Percentiles rank a stretch among this genome's conserved stretches.
Evolutionary conservation across 208 protist genomes (phyloP).

Genomic region (Spongospora subterranea): DNA sequence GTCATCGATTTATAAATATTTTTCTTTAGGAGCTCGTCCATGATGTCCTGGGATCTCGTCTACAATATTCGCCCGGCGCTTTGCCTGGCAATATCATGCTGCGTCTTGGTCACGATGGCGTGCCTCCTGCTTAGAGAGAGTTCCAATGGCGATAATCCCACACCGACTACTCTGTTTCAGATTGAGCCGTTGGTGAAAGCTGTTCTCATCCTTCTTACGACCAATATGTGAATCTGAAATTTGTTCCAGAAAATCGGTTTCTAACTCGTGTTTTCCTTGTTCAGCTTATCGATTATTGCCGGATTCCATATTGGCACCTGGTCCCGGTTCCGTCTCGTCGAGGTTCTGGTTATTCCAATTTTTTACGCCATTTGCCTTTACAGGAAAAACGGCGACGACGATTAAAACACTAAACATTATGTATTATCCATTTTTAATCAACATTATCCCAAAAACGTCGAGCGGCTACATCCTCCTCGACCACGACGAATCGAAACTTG

Average conservation of each 20-base stretch:
- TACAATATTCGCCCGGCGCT: neutral
- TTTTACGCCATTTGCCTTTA: neutral
- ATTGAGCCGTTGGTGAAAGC: constrained; percentile 38
- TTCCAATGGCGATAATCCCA: neutral
- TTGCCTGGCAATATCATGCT: neutral
- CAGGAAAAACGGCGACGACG: neutral
- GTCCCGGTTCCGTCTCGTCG: neutral
- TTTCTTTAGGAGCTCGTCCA: neutral
- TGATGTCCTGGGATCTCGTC: neutral
- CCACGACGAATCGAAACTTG: neutral
- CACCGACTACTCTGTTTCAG: neutral
- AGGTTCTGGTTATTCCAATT: neutral
- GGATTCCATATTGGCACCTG: neutral
- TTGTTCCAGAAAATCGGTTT: neutral
- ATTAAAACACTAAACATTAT: constrained; percentile 1
- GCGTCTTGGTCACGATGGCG: neutral
- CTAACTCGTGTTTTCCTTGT: neutral
- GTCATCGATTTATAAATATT: neutral
- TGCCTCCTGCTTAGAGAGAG: neutral
- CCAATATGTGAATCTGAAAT: neutral
- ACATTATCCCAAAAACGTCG: neutral
- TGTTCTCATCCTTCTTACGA: neutral
- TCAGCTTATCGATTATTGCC: neutral
- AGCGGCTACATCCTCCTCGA: neutral
- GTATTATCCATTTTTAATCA: neutral